Evolutionary conservation across 495 filamentous ascomycete species (phyloP).

Genomic region (Penicillium daleae): DNA sequence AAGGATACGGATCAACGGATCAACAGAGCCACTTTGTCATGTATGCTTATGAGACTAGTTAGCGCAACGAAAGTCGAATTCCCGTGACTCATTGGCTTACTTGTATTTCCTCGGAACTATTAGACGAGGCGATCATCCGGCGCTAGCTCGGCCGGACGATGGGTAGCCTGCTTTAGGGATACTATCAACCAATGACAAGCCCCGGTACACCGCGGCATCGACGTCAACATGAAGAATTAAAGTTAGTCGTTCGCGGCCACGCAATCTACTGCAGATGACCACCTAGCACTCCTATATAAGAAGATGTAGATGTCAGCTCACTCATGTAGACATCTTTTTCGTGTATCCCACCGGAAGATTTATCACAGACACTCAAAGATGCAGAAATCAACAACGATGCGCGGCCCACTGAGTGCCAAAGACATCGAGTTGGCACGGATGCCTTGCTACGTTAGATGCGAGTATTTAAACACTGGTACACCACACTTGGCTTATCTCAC

Average conservation of each 20-base stretch:
- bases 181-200: background rate
- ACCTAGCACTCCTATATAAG: background rate
- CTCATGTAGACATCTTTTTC: background rate
- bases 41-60: background rate
- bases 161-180: background rate
- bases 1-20: background rate
- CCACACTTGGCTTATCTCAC: background rate
- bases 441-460: slow-evolving; percentile 1
- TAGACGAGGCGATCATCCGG: background rate
- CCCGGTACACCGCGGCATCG: background rate
- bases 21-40: background rate
- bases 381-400: background rate
- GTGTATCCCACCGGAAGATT: background rate
- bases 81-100: background rate
- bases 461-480: slow-evolving; percentile 2
- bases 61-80: background rate
- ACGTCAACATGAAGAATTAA: slow-evolving; percentile 6
- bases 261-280: background rate
- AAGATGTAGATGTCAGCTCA: background rate
- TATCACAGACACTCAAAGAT: background rate
- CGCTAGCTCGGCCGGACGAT: background rate
- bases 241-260: background rate
- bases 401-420: slow-evolving; percentile 1
- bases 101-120: background rate
- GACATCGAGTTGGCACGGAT: background rate